Base-by-base conservation (phyloP, 148 eudicot genomes). In the Arctostaphylos glauca region DNA sequence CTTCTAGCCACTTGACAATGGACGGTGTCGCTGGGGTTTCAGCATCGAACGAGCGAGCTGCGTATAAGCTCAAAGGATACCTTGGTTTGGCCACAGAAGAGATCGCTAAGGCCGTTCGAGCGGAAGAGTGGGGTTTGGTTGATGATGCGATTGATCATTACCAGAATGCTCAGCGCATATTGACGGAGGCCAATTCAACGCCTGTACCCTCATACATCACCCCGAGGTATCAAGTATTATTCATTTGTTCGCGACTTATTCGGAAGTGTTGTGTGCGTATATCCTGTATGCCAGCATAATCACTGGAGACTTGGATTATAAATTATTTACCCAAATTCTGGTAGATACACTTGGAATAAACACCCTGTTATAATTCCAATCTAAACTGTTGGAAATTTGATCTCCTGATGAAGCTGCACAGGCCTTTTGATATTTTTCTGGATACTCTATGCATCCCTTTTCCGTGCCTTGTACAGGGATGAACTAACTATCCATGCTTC, bases 51-150 rank as follows among this genome's bases (percentile, higher is more conserved):
- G 99, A 96, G 83, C 89, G 92, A 52, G 84, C 85, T 46, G 99
- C 99, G 62, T 95, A 92, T 84, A 96, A 96, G 92, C 85, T 96
- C 44, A 96, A 94, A 89, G 98, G 98, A 5, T 96, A 92, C 86
- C 94, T 91, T 78, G 97, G 94, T 81, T 86, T 94, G 90, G 97
- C 97, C 10, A 94, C 85, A 81, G 97, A 81, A 66, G 98, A 92
- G 90, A 94, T 92, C 50, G 95, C 84, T 72, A 94, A 94, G 85
- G 99, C 97, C 49, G 94, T 96, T 88, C 89, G 94, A 79, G 91
- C 97, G 44, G 99, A 96, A 83, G 99, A 96, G 79, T 92, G 97
- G 99, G 99, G 94, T 2, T 86, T 96, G 80, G 56, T 85, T 70
- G 93, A 93, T 81, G 99, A 96, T 77, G 99, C 99, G 12, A 78